Conservation (phyloP, 2,329 filamentous ascomycete genomes). For the Coniella lustricola region DNA sequence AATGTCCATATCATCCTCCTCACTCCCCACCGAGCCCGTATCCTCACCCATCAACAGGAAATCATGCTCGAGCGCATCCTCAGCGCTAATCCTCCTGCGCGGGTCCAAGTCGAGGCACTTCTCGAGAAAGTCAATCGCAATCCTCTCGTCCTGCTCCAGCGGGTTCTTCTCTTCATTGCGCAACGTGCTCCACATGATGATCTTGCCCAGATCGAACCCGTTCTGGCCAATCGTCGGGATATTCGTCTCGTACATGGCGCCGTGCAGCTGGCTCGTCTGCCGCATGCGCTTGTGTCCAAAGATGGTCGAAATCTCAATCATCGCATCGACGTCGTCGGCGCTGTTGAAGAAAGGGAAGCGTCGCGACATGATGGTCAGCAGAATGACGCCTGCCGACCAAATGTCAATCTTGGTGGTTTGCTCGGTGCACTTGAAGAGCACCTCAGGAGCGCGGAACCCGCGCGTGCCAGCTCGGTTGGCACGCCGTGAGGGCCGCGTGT, state of each 20-base stretch:
- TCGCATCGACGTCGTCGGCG: conserved; percentile 93
- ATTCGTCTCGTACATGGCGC: conserved; percentile 84
- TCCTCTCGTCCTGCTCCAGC: conserved; percentile 60
- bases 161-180: conserved; percentile 47
- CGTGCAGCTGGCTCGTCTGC: conserved; percentile 72
- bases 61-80: conserved; percentile 65
- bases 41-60: conserved; percentile 48
- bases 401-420: conserved; percentile 93
- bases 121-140: conserved; percentile 66
- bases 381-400: conserved; percentile 94
- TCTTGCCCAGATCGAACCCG: conserved; percentile 85
- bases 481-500: conserved; percentile 77
- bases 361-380: conserved; percentile 86
- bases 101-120: conserved; percentile 73
- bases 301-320: conserved; percentile 95
- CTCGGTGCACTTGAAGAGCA: conserved; percentile 92
- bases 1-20: conserved; percentile 51
- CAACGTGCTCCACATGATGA: conserved; percentile 90
- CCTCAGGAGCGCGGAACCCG: conserved; percentile 93
- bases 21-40: conserved; percentile 25
- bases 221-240: conserved; percentile 83
- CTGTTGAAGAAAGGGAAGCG: conserved; percentile 99
- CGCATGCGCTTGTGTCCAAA: conserved; percentile 85
- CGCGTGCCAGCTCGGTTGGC: conserved; percentile 93
- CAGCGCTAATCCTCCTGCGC: conserved; percentile 63